Base-by-base conservation (phyloP, 139 green algal genomes). In the Ettlia oleoabundans region DNA sequence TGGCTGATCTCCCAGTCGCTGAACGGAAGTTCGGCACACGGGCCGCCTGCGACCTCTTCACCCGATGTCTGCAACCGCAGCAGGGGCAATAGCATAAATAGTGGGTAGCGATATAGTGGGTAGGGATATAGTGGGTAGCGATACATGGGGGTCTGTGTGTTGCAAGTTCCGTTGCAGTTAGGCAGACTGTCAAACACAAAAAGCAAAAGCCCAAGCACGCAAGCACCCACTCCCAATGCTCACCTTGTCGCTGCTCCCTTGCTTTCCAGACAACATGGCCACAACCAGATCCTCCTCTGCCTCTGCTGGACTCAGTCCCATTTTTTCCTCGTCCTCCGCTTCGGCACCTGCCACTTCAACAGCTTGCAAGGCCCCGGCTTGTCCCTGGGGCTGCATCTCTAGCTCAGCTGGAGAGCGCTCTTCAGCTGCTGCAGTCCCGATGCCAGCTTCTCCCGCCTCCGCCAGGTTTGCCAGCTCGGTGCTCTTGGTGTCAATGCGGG, bases 1-100 rank as follows among this genome's bases (percentile, higher is more conserved):
- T 66, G 66, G 24, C 6, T 33, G 52, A 84, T 62, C 52, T 78
- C 66, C 78, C 78, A 84, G 64, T 83, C 77, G 5, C 32, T 61
- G 22, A 76, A 83, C 4, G 65, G 77, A 43, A 83, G 76, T 28
- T 73, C 72, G 0, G 22, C 69, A 62, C 24, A n/a, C 9, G 47
- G 22, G 30, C 52, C 13, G 3, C 0, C 26, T 6, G 38, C 24
- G 9, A 21, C 22, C 5, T 32, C 38, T 26, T 32, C 75, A 42
- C 38, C 61, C 26, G n/a, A 64, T 0, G 71, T 33, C 47, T 64
- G 47, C 71, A 26, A 30, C 1, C 2, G 2, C 18, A 42, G 13
- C 30, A 7, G 3, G 9, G 5, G 15, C 28, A 78, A 10, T 4
- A 22, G 35, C 55, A 65, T 5, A 65, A n/a, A n/a, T 15, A 32